Evolutionary conservation across 108 stramenopile species (phyloP), one percentile per base, ranked within the genome.

Genomic region (Pseudonitzschia pungens): DNA sequence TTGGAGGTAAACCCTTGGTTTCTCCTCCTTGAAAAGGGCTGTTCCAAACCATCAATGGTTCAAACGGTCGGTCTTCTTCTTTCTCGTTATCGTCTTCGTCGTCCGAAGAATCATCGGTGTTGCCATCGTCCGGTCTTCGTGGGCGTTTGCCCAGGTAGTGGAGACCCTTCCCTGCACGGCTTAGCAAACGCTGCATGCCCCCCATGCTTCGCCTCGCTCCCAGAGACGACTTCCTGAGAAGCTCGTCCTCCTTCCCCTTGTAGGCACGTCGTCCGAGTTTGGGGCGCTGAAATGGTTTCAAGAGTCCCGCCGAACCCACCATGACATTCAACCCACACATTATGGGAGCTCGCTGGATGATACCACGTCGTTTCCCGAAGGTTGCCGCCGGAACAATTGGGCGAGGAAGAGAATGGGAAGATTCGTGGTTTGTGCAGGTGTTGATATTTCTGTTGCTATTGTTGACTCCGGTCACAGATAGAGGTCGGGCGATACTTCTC

Each of bases 11-110:
- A 15, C 95, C 95, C 71, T 79, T 87, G n/a, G 88, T 69, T 78
- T 90, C 87, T 5, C 88, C 91, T 15, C 88, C 91, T 27, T 90
- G 74, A 65, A 86, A 83, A 27, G 95, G 95, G 85, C 86, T 88
- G 28, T 73, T 77, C 95, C 95, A 96, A 16, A 93, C 72, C 50
- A 72, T 36, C 41, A 96, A 73, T 20, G 95, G 95, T 68, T 93
- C 92, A 72, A 90, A 89, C 12, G 89, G 90, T 56, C 78, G 66
- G 45, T 93, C 88, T 2, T 78, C 72, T 45, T 87, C 87, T 59
- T 77, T 69, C 41, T 79, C 81, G 0, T 58, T 58, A 50, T 82
- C 74, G 20, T 87, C 86, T 31, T 83, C 77, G 33, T 87, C 84
- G 32, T 87, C 87, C 2, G 62, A 73, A 45, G 74, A 76, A 4